These are phyloP conservation scores for Lycium ferocissimum DNA, from an alignment of 257 asterid species.

Conservation along the genomic window DNA sequence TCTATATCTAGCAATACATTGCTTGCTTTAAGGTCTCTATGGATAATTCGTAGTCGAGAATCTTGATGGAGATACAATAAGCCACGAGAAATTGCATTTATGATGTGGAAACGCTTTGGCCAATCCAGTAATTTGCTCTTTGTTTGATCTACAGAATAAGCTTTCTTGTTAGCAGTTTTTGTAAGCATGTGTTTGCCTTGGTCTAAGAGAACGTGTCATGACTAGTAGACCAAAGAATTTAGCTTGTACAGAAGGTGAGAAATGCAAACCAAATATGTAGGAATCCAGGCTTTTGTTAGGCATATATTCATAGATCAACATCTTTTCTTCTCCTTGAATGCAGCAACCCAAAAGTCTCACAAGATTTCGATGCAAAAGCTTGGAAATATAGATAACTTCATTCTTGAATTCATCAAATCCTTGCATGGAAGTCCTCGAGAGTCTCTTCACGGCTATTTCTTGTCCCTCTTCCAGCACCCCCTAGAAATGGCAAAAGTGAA, in stretches of 20 bases:
- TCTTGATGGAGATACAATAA: slow-evolving; percentile 50
- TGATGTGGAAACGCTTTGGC: slow-evolving; percentile 41
- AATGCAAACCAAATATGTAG: slow-evolving; percentile 26
- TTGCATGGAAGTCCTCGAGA: slow-evolving; percentile 45
- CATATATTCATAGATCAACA: not conserved
- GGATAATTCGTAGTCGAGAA: slow-evolving; percentile 44
- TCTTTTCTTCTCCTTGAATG: slow-evolving; percentile 32
- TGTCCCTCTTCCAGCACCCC: slow-evolving; percentile 38
- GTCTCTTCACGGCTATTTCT: slow-evolving; percentile 50
- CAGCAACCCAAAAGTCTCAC: not conserved
- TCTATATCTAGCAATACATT: slow-evolving; percentile 42
- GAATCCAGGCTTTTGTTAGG: slow-evolving; percentile 32
- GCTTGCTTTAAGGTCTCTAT: slow-evolving; percentile 48
- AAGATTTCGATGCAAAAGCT: slow-evolving; percentile 40
- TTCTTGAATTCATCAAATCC: slow-evolving; percentile 50
- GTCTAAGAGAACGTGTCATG: not conserved
- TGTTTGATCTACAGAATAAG: slow-evolving; percentile 35
- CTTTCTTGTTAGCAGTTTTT: not conserved
- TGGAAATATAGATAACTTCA: slow-evolving; percentile 41
- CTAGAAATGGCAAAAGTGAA: slow-evolving; percentile 12
- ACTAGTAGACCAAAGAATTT: not conserved
- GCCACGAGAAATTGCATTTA: slow-evolving; percentile 49
- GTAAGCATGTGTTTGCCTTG: not conserved
- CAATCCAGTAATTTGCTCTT: slow-evolving; percentile 37
- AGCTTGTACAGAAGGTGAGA: not conserved